A percentile compares a stretch with the other conserved stretches of the same genome.
These are phyloP conservation scores for Tylopilus intermedius DNA, from an alignment of 768 basidiomycete species.

Conservation along the genomic window DNA sequence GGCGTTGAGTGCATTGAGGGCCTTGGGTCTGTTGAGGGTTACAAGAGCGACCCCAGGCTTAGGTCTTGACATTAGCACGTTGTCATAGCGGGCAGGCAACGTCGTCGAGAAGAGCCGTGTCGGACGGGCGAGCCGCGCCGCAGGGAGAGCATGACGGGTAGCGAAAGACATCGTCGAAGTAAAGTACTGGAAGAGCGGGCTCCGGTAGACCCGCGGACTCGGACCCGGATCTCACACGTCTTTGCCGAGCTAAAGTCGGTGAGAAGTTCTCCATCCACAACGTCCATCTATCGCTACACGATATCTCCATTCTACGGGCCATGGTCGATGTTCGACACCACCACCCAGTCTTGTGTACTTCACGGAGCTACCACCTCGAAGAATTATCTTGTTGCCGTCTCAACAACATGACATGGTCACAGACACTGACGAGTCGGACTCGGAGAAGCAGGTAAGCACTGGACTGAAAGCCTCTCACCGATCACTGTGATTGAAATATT, in stretches of 20 bases:
- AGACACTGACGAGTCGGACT: not conserved
- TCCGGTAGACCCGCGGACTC: too few relatives aligned
- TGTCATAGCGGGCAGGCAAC: slow-evolving; percentile 44
- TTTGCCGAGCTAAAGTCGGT: not conserved
- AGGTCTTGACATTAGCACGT: slow-evolving; percentile 66
- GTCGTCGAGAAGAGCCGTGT: slow-evolving; percentile 25
- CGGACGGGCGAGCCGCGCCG: not conserved
- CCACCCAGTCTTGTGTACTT: not conserved
- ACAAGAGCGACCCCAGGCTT: slow-evolving; percentile 70
- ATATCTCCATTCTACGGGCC: not conserved
- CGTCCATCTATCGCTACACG: not conserved
- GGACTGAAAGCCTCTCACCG: not conserved
- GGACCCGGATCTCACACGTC: not conserved
- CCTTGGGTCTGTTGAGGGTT: slow-evolving; percentile 85
- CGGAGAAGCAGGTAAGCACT: not conserved
- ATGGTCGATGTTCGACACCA: not conserved
- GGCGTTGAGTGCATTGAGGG: slow-evolving; percentile 80
- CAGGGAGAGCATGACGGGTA: slow-evolving; percentile 1
- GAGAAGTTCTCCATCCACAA: not conserved
- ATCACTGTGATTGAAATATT: not conserved
- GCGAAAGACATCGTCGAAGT: slow-evolving; percentile 17
- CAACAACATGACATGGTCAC: not conserved
- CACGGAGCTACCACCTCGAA: not conserved
- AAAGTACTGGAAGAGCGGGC: too few relatives aligned
- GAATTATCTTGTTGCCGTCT: not conserved